These are phyloP conservation scores for Eimeria brunetti DNA, from an alignment of 169 alveolate genomes.

Conservation along the genomic window DNA sequence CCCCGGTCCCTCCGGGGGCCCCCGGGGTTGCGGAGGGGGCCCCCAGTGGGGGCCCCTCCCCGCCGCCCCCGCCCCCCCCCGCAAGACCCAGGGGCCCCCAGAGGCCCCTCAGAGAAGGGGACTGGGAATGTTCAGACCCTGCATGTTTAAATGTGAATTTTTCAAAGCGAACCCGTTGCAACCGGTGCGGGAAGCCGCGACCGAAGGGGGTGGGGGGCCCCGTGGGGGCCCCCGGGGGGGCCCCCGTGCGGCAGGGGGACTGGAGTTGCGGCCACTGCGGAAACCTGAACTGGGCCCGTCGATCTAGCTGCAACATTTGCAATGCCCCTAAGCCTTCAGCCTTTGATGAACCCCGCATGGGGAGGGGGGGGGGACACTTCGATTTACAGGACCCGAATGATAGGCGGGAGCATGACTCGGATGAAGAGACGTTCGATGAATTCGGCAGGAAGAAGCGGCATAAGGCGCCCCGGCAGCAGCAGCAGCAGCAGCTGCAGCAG, in stretches of 20 bases:
- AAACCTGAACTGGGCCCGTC: constrained; percentile 91
- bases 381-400: constrained; percentile 87
- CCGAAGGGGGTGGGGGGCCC: constrained; percentile 81
- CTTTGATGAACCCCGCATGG: constrained; percentile 83
- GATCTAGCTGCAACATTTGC: constrained; percentile 90
- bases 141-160: constrained; percentile 87
- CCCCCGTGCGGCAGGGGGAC: constrained; percentile 84
- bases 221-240: constrained; percentile 80
- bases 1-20: not conserved
- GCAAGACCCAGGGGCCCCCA: constrained; percentile 9
- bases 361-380: constrained; percentile 90
- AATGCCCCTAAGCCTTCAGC: constrained; percentile 81
- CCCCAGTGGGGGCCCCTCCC: constrained; percentile 13
- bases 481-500: constrained; percentile 31
- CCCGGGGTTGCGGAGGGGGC: constrained; percentile 2
- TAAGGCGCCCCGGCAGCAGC: constrained; percentile 36
- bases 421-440: constrained; percentile 89
- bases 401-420: constrained; percentile 87
- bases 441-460: constrained; percentile 87
- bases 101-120: constrained; percentile 75
- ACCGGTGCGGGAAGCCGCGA: constrained; percentile 86
- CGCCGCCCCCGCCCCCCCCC: constrained; percentile 32
- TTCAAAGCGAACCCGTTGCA: constrained; percentile 88
- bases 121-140: constrained; percentile 80
- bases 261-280: constrained; percentile 92